Evolutionary conservation across 1,284 basidiomycete species (phyloP), one percentile per base, ranked within the genome.

Genomic region (Coniophora puteana): DNA sequence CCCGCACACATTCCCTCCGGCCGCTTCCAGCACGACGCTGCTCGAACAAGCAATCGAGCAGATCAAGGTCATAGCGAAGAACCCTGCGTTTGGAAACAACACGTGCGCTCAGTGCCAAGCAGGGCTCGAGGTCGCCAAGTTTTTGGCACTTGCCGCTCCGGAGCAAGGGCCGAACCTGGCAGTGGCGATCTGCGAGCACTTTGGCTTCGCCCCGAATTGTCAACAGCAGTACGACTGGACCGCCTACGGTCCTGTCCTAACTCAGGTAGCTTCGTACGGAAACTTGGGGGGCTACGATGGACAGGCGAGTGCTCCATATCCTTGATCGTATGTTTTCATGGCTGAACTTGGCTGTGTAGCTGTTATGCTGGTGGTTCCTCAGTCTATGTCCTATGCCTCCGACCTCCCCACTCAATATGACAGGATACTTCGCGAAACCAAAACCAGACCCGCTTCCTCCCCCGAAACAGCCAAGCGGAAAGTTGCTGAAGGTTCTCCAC

Each of bases 401-500:
- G 1, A 66, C 74, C 0, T 57, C 71, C 2, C 65, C 71, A 7
- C 65, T 81, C 36, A 68, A 81, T 55, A 45, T 78, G 38, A 75
- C 69, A 0, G 51, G 53, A 10, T 81, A 76, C 73, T 82, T 82
- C 53, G 63, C 67, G 24, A 80, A 73, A 51, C 81, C 80, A 3
- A 88, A 87, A 52, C 85, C 85, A 0, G 66, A 72, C 34, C 80
- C 82, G 16, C 65, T 80, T 1, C 78, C 76, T 21, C 53, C 67
- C 7, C 66, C 68, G 1, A 78, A 71, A 53, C 65, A 68, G 52
- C 69, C 72, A 3, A 83, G 77, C 41, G 83, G 83, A 3, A 65
- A 80, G 50, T 70, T 76, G 34, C 62, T 89, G 32, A 86, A 84
- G 49, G 78, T 89, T 7, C 61, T 89, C 24, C 87, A 90, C 50